Conservation (phyloP, 305 asterid genomes). For the Ilex paraguariensis region DNA sequence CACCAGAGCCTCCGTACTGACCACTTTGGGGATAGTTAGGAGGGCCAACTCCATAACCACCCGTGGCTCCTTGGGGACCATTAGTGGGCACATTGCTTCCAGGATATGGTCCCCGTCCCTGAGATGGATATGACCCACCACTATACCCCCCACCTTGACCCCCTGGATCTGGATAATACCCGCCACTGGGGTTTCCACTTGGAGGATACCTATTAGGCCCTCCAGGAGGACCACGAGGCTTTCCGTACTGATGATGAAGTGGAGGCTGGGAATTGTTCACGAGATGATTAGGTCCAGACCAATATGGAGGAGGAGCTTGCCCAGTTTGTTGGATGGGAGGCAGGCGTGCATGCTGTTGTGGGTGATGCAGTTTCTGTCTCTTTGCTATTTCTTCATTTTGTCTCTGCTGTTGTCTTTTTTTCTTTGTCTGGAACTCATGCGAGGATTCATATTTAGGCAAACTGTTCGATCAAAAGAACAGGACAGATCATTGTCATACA, state of each 20-base stretch:
- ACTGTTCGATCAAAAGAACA: conserved; percentile 29
- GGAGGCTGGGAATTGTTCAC: conserved; percentile 54
- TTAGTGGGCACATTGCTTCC: conserved; percentile 42
- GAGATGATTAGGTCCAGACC: conserved; percentile 58
- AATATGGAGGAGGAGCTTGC: conserved; percentile 65
- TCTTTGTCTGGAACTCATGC: conserved; percentile 98
- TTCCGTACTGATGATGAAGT: conserved; percentile 69
- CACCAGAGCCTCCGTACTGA: conserved; percentile 65
- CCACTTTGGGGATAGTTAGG: conserved; percentile 64
- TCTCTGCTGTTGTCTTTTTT: conserved; percentile 85
- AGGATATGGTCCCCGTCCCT: conserved; percentile 66
- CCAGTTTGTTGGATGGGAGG: conserved; percentile 89
- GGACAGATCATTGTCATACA: neutral
- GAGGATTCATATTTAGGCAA: conserved; percentile 91
- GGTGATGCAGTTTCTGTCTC: conserved; percentile 72
- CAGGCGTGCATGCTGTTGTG: conserved; percentile 80
- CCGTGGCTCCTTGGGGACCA: conserved; percentile 62
- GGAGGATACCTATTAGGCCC: conserved; percentile 69
- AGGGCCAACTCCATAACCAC: conserved; percentile 62
- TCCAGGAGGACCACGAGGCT: conserved; percentile 75
- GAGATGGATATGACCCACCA: conserved; percentile 58
- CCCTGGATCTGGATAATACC: conserved; percentile 80
- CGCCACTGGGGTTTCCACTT: conserved; percentile 47
- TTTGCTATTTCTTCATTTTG: conserved; percentile 89
- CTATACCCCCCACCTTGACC: conserved; percentile 56